Evolutionary conservation across 306 rosid species (phyloP).

Genomic region (Aeschynomene evenia): DNA sequence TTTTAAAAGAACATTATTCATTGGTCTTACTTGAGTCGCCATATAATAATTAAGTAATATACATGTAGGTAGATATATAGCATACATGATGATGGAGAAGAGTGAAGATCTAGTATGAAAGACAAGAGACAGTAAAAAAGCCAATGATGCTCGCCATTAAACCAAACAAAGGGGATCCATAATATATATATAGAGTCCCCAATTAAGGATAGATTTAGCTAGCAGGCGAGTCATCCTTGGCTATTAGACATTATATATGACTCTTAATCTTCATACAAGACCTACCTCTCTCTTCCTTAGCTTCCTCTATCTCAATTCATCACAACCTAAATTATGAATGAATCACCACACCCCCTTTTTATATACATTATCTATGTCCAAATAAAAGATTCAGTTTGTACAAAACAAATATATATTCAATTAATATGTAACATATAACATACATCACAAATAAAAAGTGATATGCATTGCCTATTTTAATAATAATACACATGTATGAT

Average conservation of each 20-base stretch:
- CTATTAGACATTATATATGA: conserved; percentile 49
- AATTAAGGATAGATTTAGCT: neutral
- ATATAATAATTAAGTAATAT: too few species aligned
- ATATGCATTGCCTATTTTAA: too few species aligned
- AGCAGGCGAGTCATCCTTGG: conserved; percentile 89
- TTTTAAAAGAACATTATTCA: too few species aligned
- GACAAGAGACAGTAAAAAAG: conserved; percentile 61
- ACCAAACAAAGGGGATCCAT: conserved; percentile 10
- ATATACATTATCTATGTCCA: too few species aligned
- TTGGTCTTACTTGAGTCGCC: too few species aligned
- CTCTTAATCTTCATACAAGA: conserved; percentile 64
- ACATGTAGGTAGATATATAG: too few species aligned
- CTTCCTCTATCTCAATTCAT: neutral
- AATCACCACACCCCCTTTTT: conserved; percentile 13
- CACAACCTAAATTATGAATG: neutral
- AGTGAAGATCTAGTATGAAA: conserved; percentile 60
- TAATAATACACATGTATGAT: too few species aligned
- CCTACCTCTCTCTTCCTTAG: conserved; percentile 43
- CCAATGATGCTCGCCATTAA: conserved; percentile 43
- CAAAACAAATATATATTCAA: too few species aligned
- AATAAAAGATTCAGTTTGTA: too few species aligned
- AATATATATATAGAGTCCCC: too few species aligned
- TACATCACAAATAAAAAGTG: too few species aligned
- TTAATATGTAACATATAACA: too few species aligned
- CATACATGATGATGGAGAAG: conserved; percentile 21